Percentiles rank a stretch among this genome's conserved stretches.
Evolutionary conservation across 768 basidiomycete species (phyloP).

Genomic region (Lactifluus rugatus): DNA sequence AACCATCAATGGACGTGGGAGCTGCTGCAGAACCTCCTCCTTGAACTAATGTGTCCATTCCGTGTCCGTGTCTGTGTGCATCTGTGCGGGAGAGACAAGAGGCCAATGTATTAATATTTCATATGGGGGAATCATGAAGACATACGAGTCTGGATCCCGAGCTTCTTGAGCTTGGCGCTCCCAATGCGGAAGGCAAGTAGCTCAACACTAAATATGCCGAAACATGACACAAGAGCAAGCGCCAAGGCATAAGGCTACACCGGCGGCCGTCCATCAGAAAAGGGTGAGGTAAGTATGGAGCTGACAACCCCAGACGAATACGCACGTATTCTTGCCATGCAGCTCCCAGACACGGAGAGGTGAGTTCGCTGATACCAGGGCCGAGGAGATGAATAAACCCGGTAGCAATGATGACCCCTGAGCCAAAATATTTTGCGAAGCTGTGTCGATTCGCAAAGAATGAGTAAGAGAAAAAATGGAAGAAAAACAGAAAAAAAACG

Average conservation of each 20-base stretch:
- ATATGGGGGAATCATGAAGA: not conserved
- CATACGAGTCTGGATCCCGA: constrained; percentile 58
- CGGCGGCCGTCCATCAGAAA: not conserved
- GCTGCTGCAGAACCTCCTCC: constrained; percentile 29
- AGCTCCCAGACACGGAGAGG: constrained; percentile 55
- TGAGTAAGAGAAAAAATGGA: not conserved
- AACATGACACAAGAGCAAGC: constrained; percentile 72
- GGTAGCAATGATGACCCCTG: constrained; percentile 13
- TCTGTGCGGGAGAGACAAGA: constrained; percentile 32
- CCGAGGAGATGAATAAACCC: constrained; percentile 29
- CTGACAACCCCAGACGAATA: constrained; percentile 7
- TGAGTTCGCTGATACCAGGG: constrained; percentile 64
- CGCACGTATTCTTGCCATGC: constrained; percentile 72
- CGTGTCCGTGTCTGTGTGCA: constrained; percentile 49
- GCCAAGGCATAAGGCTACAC: constrained; percentile 78
- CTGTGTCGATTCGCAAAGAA: not conserved
- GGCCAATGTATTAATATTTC: not conserved
- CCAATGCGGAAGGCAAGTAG: constrained; percentile 84
- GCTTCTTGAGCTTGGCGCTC: constrained; percentile 51
- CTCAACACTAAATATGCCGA: constrained; percentile 76
- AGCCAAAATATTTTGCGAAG: constrained; percentile 18
- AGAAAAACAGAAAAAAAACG: constrained; percentile 21
- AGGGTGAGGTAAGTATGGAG: not conserved
- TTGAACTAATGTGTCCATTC: constrained; percentile 46
- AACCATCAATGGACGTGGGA: not conserved